Conservation (phyloP, 2,329 filamentous ascomycete genomes). For the Emmonsiellopsis sp. region DNA sequence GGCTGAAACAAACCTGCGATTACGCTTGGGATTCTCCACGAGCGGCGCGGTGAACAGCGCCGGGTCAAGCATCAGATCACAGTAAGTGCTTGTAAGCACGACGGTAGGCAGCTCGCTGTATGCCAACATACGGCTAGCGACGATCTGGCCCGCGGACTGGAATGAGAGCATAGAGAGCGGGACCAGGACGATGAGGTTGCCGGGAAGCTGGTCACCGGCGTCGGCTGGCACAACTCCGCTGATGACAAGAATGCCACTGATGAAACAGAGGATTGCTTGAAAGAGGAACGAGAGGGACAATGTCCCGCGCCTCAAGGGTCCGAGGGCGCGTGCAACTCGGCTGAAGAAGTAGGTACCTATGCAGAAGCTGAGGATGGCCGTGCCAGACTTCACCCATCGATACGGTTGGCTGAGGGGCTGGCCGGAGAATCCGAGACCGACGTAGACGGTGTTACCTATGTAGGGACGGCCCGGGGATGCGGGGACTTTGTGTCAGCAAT, state of each 20-base stretch:
- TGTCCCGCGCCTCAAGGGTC: constrained; percentile 13
- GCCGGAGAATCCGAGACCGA: constrained; percentile 17
- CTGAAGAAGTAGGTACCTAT: constrained; percentile 19
- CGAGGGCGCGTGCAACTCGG: constrained; percentile 14
- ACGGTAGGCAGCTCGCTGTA: constrained; percentile 19
- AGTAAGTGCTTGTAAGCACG: constrained; percentile 19
- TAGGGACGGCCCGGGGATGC: not conserved
- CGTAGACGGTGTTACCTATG: constrained; percentile 20
- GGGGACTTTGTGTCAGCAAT: not conserved
- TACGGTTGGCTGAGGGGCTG: constrained; percentile 17
- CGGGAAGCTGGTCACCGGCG: constrained; percentile 3
- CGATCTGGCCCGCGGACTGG: constrained; percentile 19
- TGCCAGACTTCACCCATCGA: constrained; percentile 19
- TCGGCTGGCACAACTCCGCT: constrained; percentile 12
- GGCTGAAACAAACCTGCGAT: constrained; percentile 10
- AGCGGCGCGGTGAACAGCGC: constrained; percentile 11
- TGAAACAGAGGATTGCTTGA: constrained; percentile 16
- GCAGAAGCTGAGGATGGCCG: constrained; percentile 18
- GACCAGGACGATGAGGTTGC: constrained; percentile 10
- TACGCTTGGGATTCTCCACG: constrained; percentile 12
- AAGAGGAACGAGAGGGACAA: constrained; percentile 17
- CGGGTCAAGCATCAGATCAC: constrained; percentile 18
- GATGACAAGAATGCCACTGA: constrained; percentile 15
- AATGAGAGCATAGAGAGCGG: constrained; percentile 20
- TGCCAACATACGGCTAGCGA: constrained; percentile 16